phyloP scores from a whole-genome alignment of 495 filamentous ascomycete species.

The Penicillium cosmopolitanum region DNA sequence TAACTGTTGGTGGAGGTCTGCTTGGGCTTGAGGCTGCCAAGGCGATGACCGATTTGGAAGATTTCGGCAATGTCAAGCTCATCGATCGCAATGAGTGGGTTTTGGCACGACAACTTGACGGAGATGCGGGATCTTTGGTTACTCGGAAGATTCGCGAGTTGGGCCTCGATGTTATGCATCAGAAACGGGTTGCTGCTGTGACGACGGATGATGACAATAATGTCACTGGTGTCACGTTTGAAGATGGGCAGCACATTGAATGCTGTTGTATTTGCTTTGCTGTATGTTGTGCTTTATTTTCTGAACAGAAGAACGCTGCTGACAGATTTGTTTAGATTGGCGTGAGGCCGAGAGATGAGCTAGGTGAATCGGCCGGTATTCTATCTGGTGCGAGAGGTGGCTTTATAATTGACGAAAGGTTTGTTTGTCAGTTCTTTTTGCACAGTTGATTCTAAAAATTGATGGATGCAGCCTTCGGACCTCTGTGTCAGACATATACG shows the following conservation, averaged over 20 bases:
- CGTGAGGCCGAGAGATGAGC: slow-evolving; percentile 80
- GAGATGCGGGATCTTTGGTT: slow-evolving; percentile 82
- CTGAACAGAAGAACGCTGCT: not conserved
- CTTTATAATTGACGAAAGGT: slow-evolving; percentile 72
- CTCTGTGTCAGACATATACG: slow-evolving; percentile 75
- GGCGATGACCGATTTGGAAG: slow-evolving; percentile 87
- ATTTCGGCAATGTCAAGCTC: slow-evolving; percentile 76
- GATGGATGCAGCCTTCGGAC: slow-evolving; percentile 63
- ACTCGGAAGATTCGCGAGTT: slow-evolving; percentile 79
- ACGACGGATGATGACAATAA: slow-evolving; percentile 66
- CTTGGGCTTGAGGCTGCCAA: slow-evolving; percentile 93
- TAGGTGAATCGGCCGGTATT: slow-evolving; percentile 73
- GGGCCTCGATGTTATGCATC: slow-evolving; percentile 84
- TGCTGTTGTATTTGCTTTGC: slow-evolving; percentile 91
- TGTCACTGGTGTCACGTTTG: slow-evolving; percentile 78
- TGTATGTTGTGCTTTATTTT: slow-evolving; percentile 42
- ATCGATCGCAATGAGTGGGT: slow-evolving; percentile 93
- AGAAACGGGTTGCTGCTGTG: slow-evolving; percentile 75
- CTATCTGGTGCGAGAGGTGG: slow-evolving; percentile 75
- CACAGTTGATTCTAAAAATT: not conserved
- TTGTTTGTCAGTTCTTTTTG: not conserved
- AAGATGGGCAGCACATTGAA: slow-evolving; percentile 81
- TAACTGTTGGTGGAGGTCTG: slow-evolving; percentile 88
- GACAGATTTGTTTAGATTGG: slow-evolving; percentile 58
- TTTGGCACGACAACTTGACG: slow-evolving; percentile 81